Conservation (phyloP, 2,329 filamentous ascomycete species). For the Pseudomassariella vexata region DNA sequence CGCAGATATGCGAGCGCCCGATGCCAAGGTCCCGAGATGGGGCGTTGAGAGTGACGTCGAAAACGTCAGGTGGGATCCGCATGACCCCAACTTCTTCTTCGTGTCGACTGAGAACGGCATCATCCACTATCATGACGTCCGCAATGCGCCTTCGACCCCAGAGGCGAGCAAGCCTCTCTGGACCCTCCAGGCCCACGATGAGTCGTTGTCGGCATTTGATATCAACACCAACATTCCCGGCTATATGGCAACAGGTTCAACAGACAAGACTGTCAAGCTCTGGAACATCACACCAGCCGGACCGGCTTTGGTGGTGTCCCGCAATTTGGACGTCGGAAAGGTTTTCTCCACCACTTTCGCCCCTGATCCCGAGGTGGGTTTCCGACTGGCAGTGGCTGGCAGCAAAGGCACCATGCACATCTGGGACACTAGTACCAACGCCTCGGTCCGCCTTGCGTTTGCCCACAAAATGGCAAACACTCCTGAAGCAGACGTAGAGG, state of each 20-base stretch:
- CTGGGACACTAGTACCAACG: conserved; percentile 95
- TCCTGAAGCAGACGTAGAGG: conserved; percentile 58
- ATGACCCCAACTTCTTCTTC: conserved; percentile 90
- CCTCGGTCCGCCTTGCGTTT: conserved; percentile 78
- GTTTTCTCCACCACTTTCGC: conserved; percentile 90
- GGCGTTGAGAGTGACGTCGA: conserved; percentile 95
- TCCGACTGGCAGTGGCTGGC: conserved; percentile 86
- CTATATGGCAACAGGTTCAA: conserved; percentile 88
- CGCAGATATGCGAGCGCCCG: conserved; percentile 93
- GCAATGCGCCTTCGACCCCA: conserved; percentile 68
- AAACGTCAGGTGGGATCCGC: conserved; percentile 85
- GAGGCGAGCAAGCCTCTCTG: conserved; percentile 78
- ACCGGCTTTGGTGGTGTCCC: conserved; percentile 83
- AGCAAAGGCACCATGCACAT: conserved; percentile 90
- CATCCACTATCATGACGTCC: conserved; percentile 86
- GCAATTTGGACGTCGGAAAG: conserved; percentile 90
- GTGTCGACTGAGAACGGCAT: conserved; percentile 89
- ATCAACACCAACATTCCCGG: conserved; percentile 86
- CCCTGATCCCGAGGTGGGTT: conserved; percentile 84
- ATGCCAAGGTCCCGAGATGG: conserved; percentile 77
- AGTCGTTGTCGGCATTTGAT: conserved; percentile 86
- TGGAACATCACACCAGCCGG: conserved; percentile 84
- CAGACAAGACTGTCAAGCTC: conserved; percentile 91
- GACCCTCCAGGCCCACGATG: conserved; percentile 93
- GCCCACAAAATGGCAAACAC: conserved; percentile 58